Evolutionary conservation across 2,329 filamentous ascomycete genomes (phyloP), one percentile per base, ranked within the genome.

Genomic region (Arthrobotrys iridis): DNA sequence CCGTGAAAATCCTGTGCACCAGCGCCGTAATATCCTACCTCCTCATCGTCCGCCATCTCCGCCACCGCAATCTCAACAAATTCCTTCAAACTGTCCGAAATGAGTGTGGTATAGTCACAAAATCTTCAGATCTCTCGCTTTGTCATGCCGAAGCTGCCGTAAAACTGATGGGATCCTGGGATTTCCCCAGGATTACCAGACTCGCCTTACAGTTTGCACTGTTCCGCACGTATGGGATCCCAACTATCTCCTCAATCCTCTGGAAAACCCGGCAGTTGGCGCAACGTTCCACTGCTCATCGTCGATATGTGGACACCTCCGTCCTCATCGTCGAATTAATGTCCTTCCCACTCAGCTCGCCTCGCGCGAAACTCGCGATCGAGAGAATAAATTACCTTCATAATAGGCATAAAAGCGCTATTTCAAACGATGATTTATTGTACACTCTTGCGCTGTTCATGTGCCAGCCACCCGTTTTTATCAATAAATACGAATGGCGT

Each of bases 401-500:
- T 80, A 81, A 81, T 20, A 81, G 83, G 1, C 90, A 90, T 80
- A 85, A 86, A 52, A 83, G 85, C 52, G 82, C 85, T 0, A 91
- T 91, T 77, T 83, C 83, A 3, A 86, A 90, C 50, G 83, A 85
- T 11, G 89, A 91, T 77, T 85, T 90, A 83, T 83, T 91, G 0
- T 90, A 89, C 80, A 91, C 89, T 0, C 83, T 91, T 0, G 83
- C 85, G 10, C 80, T 92, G 0, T 92, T 92, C 80, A 85, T 90
- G 15, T 83, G 86, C 0, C 88, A 93, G 79, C 90, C 91, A 0
- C 81, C 87, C 28, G 83, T 85, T 11, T 93, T 90, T 84, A 85
- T 91, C 30, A 80, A 84, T 3, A 82, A 83, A 4, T 91, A 88
- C 78, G 92, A 94, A 80, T 94, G 91, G 91, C 86, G 91, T 1